These are phyloP conservation scores for Sanghuangporus baumii DNA, from an alignment of 1,284 basidiomycete genomes.

Conservation along the genomic window DNA sequence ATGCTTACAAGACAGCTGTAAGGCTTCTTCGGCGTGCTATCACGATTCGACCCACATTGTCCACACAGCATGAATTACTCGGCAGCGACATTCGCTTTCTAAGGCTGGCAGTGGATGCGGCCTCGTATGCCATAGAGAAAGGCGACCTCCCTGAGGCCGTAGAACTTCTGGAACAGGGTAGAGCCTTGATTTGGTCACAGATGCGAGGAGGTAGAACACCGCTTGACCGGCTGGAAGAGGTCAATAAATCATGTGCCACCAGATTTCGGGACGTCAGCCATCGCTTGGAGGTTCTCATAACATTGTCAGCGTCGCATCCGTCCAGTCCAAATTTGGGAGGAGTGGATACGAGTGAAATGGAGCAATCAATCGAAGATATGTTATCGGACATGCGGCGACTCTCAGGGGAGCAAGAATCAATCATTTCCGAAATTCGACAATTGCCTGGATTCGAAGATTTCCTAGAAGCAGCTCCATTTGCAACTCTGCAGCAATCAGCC, in stretches of 20 bases:
- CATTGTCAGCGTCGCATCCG: background rate
- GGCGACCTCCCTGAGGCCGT: background rate
- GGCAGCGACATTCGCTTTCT: no score
- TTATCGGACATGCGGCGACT: background rate
- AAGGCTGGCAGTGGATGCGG: no score
- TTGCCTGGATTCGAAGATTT: slow-evolving; percentile 13
- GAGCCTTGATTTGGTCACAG: background rate
- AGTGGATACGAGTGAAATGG: no score
- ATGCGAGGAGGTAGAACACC: background rate
- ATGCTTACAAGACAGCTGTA: no score
- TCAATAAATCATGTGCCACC: background rate
- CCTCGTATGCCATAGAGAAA: background rate
- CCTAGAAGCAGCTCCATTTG: slow-evolving; percentile 3
- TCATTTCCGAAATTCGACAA: background rate
- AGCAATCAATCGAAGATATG: background rate
- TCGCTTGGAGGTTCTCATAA: background rate
- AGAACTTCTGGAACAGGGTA: slow-evolving; percentile 5
- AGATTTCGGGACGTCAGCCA: background rate
- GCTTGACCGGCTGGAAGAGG: background rate
- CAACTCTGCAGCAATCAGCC: slow-evolving; percentile 12
- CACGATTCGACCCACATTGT: no score
- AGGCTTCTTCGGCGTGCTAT: no score
- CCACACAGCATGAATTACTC: no score
- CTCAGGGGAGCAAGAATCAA: background rate
- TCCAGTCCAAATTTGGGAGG: no score